These are phyloP conservation scores for Cryptococcus wingfieldii DNA, from an alignment of 1,284 basidiomycete genomes.

Conservation along the genomic window DNA sequence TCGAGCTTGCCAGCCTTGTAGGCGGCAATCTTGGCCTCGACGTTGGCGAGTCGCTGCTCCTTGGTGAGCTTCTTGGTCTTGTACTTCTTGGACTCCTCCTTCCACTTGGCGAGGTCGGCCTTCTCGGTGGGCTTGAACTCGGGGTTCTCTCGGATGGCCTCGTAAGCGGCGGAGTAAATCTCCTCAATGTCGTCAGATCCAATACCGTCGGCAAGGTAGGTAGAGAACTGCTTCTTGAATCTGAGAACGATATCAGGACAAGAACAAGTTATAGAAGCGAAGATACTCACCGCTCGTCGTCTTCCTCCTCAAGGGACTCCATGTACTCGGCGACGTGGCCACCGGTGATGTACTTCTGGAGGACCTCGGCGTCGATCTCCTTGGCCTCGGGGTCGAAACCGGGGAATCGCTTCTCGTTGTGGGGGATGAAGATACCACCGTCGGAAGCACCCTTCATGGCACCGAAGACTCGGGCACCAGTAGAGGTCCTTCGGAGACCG, in stretches of 20 bases:
- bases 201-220: slow-evolving; percentile 91
- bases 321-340: slow-evolving; percentile 99
- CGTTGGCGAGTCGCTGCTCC: slow-evolving; percentile 70
- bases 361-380: slow-evolving; percentile 86
- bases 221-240: slow-evolving; percentile 98
- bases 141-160: slow-evolving; percentile 94
- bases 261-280: not conserved
- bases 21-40: slow-evolving; percentile 76
- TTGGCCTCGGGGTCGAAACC: slow-evolving; percentile 95
- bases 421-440: slow-evolving; percentile 96
- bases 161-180: slow-evolving; percentile 84
- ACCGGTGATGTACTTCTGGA: slow-evolving; percentile 98
- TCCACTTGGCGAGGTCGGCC: slow-evolving; percentile 74
- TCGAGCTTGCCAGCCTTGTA: slow-evolving; percentile 61
- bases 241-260: slow-evolving; percentile 47
- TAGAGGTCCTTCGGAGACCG: slow-evolving; percentile 96
- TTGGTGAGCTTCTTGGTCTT: slow-evolving; percentile 67
- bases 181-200: slow-evolving; percentile 98
- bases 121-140: slow-evolving; percentile 88
- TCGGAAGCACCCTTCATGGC: slow-evolving; percentile 99
- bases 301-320: slow-evolving; percentile 99
- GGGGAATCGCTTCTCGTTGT: slow-evolving; percentile 98
- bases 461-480: slow-evolving; percentile 96
- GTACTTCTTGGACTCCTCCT: slow-evolving; percentile 75
- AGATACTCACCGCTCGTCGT: slow-evolving; percentile 76